Evolutionary conservation across 352 stramenopile species (phyloP).

Genomic region (Phytophthora pinifolia): DNA sequence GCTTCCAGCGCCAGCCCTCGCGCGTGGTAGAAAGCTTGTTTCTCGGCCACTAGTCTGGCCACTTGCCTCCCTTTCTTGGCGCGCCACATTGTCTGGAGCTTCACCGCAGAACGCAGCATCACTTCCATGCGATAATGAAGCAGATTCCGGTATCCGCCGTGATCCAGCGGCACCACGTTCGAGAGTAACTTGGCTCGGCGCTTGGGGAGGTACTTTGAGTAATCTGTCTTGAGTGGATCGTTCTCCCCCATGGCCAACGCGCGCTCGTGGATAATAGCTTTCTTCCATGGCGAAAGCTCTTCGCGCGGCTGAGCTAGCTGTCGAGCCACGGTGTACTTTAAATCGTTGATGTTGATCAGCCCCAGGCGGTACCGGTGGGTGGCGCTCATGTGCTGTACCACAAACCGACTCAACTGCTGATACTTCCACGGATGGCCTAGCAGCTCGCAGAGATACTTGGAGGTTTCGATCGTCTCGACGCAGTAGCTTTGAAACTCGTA

Average conservation of each 20-base stretch:
- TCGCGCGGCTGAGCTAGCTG: conserved; percentile 50
- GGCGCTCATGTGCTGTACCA: conserved; percentile 84
- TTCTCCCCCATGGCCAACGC: conserved; percentile 91
- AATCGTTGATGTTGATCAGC: conserved; percentile 85
- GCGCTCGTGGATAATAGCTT: conserved; percentile 83
- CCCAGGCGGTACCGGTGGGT: conserved; percentile 89
- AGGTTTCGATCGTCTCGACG: conserved; percentile 46
- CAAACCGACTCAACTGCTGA: conserved; percentile 78
- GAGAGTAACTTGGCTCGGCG: conserved; percentile 68
- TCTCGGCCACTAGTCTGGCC: conserved; percentile 72
- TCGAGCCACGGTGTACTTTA: conserved; percentile 79
- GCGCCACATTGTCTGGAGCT: conserved; percentile 85
- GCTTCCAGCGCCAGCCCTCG: conserved; percentile 76
- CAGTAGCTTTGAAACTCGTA: conserved; percentile 81
- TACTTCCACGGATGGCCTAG: conserved; percentile 72
- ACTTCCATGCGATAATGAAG: conserved; percentile 75
- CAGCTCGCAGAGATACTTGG: conserved; percentile 69
- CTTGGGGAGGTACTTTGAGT: conserved; percentile 89
- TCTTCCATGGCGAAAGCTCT: conserved; percentile 65
- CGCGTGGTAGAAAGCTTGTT: conserved; percentile 91
- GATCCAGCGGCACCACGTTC: conserved; percentile 87
- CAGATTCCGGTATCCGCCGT: conserved; percentile 88
- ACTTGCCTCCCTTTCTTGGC: conserved; percentile 70
- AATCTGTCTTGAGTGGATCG: conserved; percentile 92
- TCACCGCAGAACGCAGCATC: conserved; percentile 64